A percentile compares a stretch with the other conserved stretches of the same genome.
Evolutionary conservation across 78 protist species (phyloP).

Genomic region (Planoprotostelium fungivorum): DNA sequence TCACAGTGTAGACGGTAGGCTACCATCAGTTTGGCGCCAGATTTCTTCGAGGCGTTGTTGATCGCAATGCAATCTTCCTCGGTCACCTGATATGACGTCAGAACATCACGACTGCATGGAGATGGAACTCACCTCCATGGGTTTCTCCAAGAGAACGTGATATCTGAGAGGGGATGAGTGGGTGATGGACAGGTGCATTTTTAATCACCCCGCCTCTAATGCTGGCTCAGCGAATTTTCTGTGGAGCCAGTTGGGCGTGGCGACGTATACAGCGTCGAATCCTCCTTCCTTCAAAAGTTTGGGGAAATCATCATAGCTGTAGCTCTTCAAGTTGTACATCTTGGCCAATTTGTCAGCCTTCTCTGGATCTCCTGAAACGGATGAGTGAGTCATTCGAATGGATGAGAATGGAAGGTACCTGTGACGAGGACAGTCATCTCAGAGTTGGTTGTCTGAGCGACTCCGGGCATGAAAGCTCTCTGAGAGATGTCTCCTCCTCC

Average conservation of each 20-base stretch:
- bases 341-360: background rate
- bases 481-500: conserved; percentile 2
- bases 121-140: background rate
- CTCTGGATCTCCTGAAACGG: background rate
- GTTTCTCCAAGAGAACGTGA: background rate
- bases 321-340: background rate
- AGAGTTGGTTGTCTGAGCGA: background rate
- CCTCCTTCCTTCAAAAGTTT: background rate
- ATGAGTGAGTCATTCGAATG: background rate
- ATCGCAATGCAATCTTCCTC: background rate
- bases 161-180: background rate
- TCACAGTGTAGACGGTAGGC: background rate
- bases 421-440: background rate
- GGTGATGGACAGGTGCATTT: background rate
- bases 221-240: background rate
- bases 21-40: background rate
- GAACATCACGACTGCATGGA: background rate
- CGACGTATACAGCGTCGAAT: background rate
- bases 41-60: background rate
- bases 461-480: background rate
- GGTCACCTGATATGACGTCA: background rate
- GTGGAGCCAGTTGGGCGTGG: conserved; percentile 1
- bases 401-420: background rate
- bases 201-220: background rate
- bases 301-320: background rate